These are phyloP conservation scores for Backusella circina DNA, from an alignment of 192 early-diverging fungal species.

Conservation along the genomic window DNA sequence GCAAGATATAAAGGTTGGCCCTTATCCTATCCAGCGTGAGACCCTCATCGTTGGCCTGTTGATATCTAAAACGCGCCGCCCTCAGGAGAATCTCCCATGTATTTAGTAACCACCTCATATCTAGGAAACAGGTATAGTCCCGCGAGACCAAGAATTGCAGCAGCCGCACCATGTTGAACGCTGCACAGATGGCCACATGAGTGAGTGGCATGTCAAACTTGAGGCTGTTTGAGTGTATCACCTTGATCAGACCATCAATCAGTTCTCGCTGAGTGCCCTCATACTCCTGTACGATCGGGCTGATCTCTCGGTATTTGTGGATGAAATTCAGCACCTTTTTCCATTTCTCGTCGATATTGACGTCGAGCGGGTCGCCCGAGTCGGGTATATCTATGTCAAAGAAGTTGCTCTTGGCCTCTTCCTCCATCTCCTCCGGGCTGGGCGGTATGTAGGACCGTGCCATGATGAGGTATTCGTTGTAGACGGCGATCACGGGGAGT, in stretches of 20 bases:
- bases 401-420: not conserved
- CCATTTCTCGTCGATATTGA: not conserved
- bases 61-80: not conserved
- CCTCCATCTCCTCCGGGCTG: not conserved
- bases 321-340: not conserved
- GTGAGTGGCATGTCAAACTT: not conserved
- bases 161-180: not conserved
- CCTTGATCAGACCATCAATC: not conserved
- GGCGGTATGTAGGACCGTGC: not conserved
- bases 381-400: not conserved
- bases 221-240: not conserved
- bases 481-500: not conserved
- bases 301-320: not conserved
- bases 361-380: not conserved
- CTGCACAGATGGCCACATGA: not conserved
- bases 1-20: not conserved
- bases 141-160: constrained; percentile 1
- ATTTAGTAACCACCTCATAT: constrained; percentile 1
- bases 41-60: not conserved
- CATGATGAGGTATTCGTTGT: constrained; percentile 12
- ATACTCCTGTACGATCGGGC: not conserved
- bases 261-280: not conserved
- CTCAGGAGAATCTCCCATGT: not conserved
- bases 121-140: not conserved
- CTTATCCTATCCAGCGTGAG: not conserved